These are phyloP conservation scores for Drechslerella dactyloides DNA, from an alignment of 2,329 filamentous ascomycete genomes.

Conservation along the genomic window DNA sequence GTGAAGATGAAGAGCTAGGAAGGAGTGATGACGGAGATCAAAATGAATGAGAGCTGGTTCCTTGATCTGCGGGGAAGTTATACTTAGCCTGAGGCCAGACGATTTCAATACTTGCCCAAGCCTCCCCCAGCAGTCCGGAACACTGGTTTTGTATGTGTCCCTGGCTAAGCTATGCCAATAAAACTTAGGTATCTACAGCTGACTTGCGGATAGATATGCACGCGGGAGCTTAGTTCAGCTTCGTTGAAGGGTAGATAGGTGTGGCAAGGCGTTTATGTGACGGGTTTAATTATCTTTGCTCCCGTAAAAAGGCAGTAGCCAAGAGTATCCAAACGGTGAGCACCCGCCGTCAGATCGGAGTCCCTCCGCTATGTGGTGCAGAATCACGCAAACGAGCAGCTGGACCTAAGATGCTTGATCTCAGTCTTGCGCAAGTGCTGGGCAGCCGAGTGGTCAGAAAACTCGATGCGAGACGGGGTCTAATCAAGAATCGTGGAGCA, in stretches of 20 bases:
- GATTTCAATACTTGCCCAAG: conserved; percentile 29
- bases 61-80: conserved; percentile 47
- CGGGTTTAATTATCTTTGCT: conserved; percentile 46
- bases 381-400: conserved; percentile 45
- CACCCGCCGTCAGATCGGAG: conserved; percentile 31
- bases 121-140: conserved; percentile 26
- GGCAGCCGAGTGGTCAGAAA: conserved; percentile 2
- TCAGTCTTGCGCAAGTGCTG: conserved; percentile 39
- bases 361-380: conserved; percentile 33
- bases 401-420: conserved; percentile 25
- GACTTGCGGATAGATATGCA: conserved; percentile 36
- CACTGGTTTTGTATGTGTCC: conserved; percentile 32
- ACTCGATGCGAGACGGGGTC: conserved; percentile 17
- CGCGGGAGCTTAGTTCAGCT: conserved; percentile 42
- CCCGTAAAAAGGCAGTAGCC: conserved; percentile 35
- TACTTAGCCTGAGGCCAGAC: conserved; percentile 47
- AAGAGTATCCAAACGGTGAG: conserved; percentile 32
- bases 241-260: conserved; percentile 24
- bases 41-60: conserved; percentile 29
- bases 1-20: conserved; percentile 11
- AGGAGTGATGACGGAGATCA: conserved; percentile 17
- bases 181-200: conserved; percentile 49
- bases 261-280: conserved; percentile 39
- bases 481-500: conserved; percentile 42
- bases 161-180: conserved; percentile 45